Evolutionary conservation across 2,329 filamentous ascomycete species (phyloP).

Genomic region (Calonectria pteridis): DNA sequence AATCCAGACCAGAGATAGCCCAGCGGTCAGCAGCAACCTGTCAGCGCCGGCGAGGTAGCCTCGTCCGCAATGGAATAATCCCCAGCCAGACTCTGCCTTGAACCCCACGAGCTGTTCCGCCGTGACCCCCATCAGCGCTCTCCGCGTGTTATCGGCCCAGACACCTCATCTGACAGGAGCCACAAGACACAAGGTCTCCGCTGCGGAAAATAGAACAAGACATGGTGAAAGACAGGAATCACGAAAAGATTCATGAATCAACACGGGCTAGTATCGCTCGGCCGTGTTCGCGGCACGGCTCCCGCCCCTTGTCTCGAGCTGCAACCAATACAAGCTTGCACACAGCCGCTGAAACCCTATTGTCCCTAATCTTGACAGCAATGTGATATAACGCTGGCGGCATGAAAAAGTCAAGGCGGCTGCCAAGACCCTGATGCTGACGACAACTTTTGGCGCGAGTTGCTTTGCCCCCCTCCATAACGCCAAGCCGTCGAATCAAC

Average conservation of each 20-base stretch:
- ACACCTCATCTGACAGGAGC: background rate
- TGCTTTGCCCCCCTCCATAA: background rate
- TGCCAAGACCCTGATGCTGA: conserved; percentile 20
- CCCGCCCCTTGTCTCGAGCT: conserved; percentile 13
- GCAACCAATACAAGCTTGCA: conserved; percentile 18
- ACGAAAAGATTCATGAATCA: background rate
- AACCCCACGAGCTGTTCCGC: background rate
- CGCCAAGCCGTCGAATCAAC: conserved; percentile 8
- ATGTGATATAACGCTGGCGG: background rate
- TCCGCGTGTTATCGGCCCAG: background rate
- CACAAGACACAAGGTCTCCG: background rate
- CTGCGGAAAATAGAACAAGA: background rate
- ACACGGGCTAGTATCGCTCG: background rate
- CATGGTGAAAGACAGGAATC: background rate
- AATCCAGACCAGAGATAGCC: conserved; percentile 10
- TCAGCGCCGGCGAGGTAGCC: conserved; percentile 1
- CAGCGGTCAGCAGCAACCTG: background rate
- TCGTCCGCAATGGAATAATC: conserved; percentile 1
- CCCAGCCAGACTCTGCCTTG: background rate
- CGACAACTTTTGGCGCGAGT: conserved; percentile 20
- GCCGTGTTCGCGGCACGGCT: background rate
- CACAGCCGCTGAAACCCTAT: conserved; percentile 37
- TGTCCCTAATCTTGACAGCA: background rate
- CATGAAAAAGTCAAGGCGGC: conserved; percentile 6
- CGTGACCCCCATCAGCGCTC: background rate